Base-by-base conservation (phyloP, 441 rosid species). In the Populus trichocarpa region DNA sequence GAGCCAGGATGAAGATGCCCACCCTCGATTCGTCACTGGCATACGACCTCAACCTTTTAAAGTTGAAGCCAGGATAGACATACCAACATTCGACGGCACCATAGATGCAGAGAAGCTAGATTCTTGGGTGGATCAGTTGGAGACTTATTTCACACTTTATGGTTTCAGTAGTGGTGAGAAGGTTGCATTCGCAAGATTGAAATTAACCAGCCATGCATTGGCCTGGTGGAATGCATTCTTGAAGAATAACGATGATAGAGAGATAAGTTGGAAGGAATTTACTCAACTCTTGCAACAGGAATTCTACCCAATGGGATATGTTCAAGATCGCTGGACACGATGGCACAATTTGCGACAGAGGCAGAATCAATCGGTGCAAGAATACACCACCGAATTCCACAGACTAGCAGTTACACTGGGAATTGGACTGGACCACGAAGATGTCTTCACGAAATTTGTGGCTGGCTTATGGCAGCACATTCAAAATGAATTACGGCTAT, bases 11-110 rank as follows among this genome's bases (percentile, higher is more conserved):
- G 70, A 33, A 2, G 42, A 67, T 2, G 4, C 1, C 23, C n/a
- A 69, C 22, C 4, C 14, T 32, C n/a, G 8, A 8, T 8, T 1
- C 59, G 22, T 16, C 2, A 36, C n/a, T 36, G 13, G 73, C 7
- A 3, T 4, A 14, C 8, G 57, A 70, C 7, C 59, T 0, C 16
- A 42, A 42, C 50, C 50, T 42, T 38, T 70, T 50, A 70, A 22
- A 7, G 73, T 70, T 5, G 59, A 70, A 70, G 73, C 73, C 14
- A 70, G 40, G 30, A 38, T 70, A 5, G 73, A 38, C n/a, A 70
- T 70, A 0, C 59, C 59, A 30, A 2, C 38, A 25, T 70, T 32
- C 1, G 57, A 70, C 9, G 28, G 57, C 6, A 23, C 26, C 3
- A 25, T 36, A 2, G 57, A 38, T 12, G 12, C 9, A 1, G 59